phyloP scores from a whole-genome alignment of 2,329 filamentous ascomycete species.

The Trichophyton verrucosum region DNA sequence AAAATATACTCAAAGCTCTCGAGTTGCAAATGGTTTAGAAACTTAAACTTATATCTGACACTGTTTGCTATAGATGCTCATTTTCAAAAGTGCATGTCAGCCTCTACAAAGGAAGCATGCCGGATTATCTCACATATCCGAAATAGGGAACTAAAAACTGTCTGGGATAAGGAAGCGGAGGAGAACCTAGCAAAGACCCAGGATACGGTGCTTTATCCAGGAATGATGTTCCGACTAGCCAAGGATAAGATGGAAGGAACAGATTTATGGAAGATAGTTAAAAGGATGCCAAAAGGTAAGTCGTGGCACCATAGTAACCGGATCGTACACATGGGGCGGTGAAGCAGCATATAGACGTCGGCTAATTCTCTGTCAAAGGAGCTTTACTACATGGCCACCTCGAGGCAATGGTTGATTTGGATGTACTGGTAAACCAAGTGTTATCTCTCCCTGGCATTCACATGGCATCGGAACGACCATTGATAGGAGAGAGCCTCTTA shows the following conservation, averaged over 20 bases:
- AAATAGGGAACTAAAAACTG: slow-evolving; percentile 57
- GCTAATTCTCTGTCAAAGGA: slow-evolving; percentile 1
- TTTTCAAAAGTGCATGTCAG: slow-evolving; percentile 49
- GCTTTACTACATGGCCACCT: slow-evolving; percentile 74
- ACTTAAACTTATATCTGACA: not conserved
- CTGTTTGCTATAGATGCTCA: slow-evolving; percentile 16
- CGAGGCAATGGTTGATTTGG: slow-evolving; percentile 80
- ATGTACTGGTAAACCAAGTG: slow-evolving; percentile 61
- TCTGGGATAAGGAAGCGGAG: slow-evolving; percentile 67
- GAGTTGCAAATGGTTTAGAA: not conserved
- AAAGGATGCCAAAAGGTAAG: slow-evolving; percentile 72
- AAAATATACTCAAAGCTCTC: no score
- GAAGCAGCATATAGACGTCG: not conserved
- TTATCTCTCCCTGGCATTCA: slow-evolving; percentile 62
- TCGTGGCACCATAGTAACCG: slow-evolving; percentile 12
- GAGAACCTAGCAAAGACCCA: slow-evolving; percentile 49
- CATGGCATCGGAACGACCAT: slow-evolving; percentile 47
- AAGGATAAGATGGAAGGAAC: slow-evolving; percentile 74
- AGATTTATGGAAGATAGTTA: slow-evolving; percentile 76
- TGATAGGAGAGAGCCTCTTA: slow-evolving; percentile 44
- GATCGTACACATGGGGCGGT: not conserved
- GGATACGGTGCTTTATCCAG: slow-evolving; percentile 59
- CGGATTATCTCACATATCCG: slow-evolving; percentile 70
- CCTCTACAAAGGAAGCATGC: slow-evolving; percentile 64
- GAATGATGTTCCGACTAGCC: slow-evolving; percentile 85